Base-by-base conservation (phyloP, 768 basidiomycete genomes). In the Tephrocybe sp. region DNA sequence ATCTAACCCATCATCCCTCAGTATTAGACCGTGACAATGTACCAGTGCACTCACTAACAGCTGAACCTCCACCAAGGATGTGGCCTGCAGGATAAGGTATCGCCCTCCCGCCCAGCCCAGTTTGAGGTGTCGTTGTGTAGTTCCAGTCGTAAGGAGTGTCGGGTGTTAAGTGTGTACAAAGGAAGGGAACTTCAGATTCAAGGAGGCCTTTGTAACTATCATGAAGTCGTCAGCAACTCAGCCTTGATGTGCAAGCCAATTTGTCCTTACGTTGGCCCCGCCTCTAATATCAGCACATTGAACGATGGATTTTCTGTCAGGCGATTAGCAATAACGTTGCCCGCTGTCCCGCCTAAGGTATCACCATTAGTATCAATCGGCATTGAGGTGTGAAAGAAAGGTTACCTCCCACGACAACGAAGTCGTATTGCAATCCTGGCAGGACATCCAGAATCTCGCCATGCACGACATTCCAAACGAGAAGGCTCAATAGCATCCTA, bases 351-450 rank as follows among this genome's bases (percentile, higher is more conserved):
- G 36, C 43, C 49, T 55, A 20, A 22, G 14, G 14, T 3, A 10
- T 36, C 13, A 17, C 14, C 5, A 17, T 19, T n/a, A 23, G 22
- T 22, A 42, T 39, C 9, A 45, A 39, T 20, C n/a, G 16, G 10
- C 39, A 43, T 23, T 19, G 31, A 26, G 8, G 22, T 13, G 22
- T 32, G 43, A 16, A 5, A 4, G 16, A 19, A 8, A 38, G 19
- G 40, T 39, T 34, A 55, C 54, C 54, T 48, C 54, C 54, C n/a
- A 55, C 41, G 17, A 55, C 40, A 13, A 55, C 39, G 40, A 55
- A 55, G 38, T 55, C 54, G 39, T 42, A 53, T 36, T 48, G 38
- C 9, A 17, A 19, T 30, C 52, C 52, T 31, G 31, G 26, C 42
- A 47, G 33, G 19, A 11, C 14, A 8, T 47, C 45, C 2, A 47